These are phyloP conservation scores for Salix viminalis DNA, from an alignment of 345 rosid species.

Conservation along the genomic window DNA sequence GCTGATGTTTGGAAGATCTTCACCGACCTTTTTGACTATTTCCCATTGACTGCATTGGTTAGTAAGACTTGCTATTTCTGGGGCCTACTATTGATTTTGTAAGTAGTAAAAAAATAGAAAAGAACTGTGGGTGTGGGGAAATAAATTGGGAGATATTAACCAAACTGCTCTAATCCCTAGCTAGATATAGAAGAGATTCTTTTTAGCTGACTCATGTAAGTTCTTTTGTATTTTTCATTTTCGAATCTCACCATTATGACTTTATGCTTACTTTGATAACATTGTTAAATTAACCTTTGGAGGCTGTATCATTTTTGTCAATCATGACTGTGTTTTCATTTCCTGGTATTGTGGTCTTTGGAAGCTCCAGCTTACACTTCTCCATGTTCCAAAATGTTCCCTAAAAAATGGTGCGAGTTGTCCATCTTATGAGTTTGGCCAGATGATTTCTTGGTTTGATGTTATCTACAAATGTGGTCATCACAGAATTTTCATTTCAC, in stretches of 20 bases:
- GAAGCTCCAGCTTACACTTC: neutral
- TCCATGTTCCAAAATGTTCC: neutral
- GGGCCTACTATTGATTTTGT: neutral
- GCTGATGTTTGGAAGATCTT: conserved; percentile 90
- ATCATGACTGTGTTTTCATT: neutral
- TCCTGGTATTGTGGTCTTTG: neutral
- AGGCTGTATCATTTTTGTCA: neutral
- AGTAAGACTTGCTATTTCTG: neutral
- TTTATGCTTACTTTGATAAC: neutral
- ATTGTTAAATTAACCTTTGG: neutral
- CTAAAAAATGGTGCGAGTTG: too few species aligned
- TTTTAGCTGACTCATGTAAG: neutral
- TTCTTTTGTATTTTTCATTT: neutral
- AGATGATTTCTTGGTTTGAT: too few species aligned
- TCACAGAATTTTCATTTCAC: neutral
- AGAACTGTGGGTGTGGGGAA: conserved; percentile 28
- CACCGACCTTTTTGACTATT: conserved; percentile 91
- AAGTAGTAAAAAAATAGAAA: too few species aligned
- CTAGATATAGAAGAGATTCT: neutral
- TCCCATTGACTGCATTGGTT: conserved; percentile 90
- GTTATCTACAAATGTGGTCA: neutral
- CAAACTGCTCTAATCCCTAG: neutral
- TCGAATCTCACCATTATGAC: neutral
- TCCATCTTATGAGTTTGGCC: too few species aligned
- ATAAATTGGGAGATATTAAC: neutral